These are phyloP conservation scores for Sclerotinia subarctica DNA, from an alignment of 2,329 filamentous ascomycete species.

Conservation along the genomic window DNA sequence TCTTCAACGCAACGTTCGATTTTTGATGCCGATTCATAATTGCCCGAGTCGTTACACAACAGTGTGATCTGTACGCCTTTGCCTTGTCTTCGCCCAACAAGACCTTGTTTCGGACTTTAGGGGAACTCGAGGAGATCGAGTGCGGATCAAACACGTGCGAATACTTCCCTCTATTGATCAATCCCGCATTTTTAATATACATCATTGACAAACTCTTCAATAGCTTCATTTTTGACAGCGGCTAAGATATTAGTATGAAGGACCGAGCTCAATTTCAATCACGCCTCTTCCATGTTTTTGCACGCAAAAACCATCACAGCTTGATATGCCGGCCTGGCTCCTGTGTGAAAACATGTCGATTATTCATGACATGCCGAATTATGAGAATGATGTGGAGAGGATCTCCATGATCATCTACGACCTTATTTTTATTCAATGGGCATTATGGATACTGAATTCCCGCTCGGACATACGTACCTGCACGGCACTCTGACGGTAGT, in stretches of 20 bases:
- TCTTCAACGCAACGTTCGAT: constrained; percentile 15
- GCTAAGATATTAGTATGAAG: not conserved
- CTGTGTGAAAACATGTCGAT: not conserved
- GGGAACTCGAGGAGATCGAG: not conserved
- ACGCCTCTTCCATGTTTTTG: not conserved
- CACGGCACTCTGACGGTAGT: not conserved
- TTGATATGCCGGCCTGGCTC: not conserved
- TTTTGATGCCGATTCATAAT: constrained; percentile 14
- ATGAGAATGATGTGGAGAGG: constrained; percentile 1
- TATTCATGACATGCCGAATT: not conserved
- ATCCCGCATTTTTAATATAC: not conserved
- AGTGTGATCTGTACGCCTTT: not conserved
- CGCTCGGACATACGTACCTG: not conserved
- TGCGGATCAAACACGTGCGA: constrained; percentile 17
- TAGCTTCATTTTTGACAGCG: constrained; percentile 11
- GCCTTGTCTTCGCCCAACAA: not conserved
- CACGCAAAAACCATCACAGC: not conserved
- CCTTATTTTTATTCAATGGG: not conserved
- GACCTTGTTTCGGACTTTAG: not conserved
- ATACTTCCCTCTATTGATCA: not conserved
- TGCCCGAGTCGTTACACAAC: constrained; percentile 16
- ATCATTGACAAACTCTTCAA: constrained; percentile 1
- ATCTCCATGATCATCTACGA: constrained; percentile 6
- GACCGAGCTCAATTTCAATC: not conserved
- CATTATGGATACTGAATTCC: not conserved